These are phyloP conservation scores for Fusarium tupiense DNA, from an alignment of 2,329 filamentous ascomycete genomes.

Conservation along the genomic window DNA sequence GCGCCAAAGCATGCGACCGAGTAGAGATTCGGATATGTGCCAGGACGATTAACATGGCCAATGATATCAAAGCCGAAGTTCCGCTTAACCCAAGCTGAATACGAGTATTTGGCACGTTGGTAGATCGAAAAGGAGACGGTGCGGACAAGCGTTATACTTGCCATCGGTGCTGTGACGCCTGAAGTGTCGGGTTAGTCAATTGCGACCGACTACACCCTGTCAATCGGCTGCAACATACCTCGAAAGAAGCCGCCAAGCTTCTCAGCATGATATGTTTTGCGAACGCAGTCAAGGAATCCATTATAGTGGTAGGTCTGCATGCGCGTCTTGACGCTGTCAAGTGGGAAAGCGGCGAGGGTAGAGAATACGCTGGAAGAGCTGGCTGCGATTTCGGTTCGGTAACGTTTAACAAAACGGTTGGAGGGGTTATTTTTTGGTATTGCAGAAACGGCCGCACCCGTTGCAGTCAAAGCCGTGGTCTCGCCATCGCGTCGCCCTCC, in stretches of 20 bases:
- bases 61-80: constrained; percentile 77
- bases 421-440: constrained; percentile 18
- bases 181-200: constrained; percentile 24
- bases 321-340: constrained; percentile 89
- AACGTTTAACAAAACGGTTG: constrained; percentile 70
- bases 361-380: constrained; percentile 81
- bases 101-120: constrained; percentile 77
- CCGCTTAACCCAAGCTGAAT: constrained; percentile 75
- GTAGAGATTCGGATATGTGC: constrained; percentile 76
- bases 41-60: constrained; percentile 74
- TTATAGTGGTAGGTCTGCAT: constrained; percentile 88
- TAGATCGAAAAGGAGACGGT: constrained; percentile 85
- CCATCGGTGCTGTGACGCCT: constrained; percentile 84
- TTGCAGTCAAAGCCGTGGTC: constrained; percentile 39
- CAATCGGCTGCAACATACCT: constrained; percentile 60
- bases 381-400: constrained; percentile 83
- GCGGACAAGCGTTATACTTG: constrained; percentile 79
- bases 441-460: constrained; percentile 21
- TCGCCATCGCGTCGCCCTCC: constrained; percentile 45
- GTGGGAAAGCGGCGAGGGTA: constrained; percentile 82
- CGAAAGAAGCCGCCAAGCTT: constrained; percentile 81
- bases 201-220: background rate
- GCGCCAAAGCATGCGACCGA: constrained; percentile 81
- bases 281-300: constrained; percentile 78
- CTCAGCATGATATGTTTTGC: constrained; percentile 79